phyloP scores from a whole-genome alignment of 371 early-diverging fungal species.

The Lichtheimia corymbifera region DNA sequence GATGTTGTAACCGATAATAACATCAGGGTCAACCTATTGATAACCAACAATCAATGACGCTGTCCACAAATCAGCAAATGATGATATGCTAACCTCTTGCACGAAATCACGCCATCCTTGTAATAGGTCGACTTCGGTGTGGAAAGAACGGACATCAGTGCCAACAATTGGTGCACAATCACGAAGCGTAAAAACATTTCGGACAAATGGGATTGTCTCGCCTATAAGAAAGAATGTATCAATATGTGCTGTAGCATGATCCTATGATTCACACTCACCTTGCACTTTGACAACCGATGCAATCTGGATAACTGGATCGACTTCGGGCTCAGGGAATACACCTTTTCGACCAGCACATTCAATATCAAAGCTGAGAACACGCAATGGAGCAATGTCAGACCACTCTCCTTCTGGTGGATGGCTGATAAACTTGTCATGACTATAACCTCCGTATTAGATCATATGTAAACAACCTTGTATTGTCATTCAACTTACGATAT shows the following conservation, averaged over 20 bases:
- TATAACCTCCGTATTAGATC: conserved; percentile 13
- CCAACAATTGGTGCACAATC: conserved; percentile 95
- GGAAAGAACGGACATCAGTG: conserved; percentile 83
- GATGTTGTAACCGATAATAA: conserved; percentile 99
- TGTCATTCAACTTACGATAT: conserved; percentile 44
- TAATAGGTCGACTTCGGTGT: conserved; percentile 86
- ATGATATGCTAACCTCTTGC: neutral
- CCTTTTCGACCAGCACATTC: conserved; percentile 98
- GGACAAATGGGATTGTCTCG: conserved; percentile 83
- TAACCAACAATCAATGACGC: neutral
- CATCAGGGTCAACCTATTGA: conserved; percentile 90
- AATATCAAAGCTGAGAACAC: conserved; percentile 98
- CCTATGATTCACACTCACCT: conserved; percentile 37
- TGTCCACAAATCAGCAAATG: neutral
- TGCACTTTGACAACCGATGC: conserved; percentile 94
- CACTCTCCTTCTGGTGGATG: conserved; percentile 91
- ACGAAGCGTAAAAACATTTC: conserved; percentile 93
- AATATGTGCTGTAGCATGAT: neutral
- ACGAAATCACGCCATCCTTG: conserved; percentile 86
- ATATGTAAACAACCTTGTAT: neutral
- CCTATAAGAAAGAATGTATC: conserved; percentile 40
- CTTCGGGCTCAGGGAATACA: conserved; percentile 93
- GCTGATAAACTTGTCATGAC: conserved; percentile 76
- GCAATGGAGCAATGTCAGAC: conserved; percentile 94
- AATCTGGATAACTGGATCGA: conserved; percentile 99